Conservation (phyloP, 495 filamentous ascomycete species). For the Lasiosphaeriaceae sp. region DNA sequence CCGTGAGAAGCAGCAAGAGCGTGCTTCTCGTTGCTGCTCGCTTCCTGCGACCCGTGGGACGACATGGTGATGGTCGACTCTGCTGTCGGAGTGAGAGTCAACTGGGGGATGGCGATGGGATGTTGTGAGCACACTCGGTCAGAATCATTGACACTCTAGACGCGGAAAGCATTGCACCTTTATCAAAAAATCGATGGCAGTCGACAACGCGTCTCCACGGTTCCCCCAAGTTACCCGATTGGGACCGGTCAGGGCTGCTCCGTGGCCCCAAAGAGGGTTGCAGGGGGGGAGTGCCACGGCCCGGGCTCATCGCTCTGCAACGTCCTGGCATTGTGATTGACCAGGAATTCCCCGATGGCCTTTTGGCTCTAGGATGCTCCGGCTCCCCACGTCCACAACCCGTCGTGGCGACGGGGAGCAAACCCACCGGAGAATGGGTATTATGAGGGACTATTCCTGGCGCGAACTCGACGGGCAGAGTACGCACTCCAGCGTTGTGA, state of each 20-base stretch:
- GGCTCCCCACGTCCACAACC: no score
- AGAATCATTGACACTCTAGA: not conserved
- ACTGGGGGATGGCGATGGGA: not conserved
- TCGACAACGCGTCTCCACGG: not conserved
- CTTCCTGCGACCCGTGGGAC: conserved; percentile 27
- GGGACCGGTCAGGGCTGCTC: conserved; percentile 21
- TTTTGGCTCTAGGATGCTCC: conserved; percentile 6
- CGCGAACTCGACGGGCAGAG: not conserved
- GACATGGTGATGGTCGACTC: conserved; percentile 21
- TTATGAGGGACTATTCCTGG: no score
- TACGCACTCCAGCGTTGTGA: not conserved
- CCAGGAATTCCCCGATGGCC: conserved; percentile 7
- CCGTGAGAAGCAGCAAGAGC: conserved; percentile 6
- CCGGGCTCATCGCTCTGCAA: not conserved
- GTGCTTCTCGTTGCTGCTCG: conserved; percentile 23
- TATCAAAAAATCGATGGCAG: conserved; percentile 1
- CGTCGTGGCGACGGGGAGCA: conserved; percentile 1
- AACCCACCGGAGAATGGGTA: not conserved
- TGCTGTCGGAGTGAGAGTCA: not conserved
- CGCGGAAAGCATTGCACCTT: conserved; percentile 1
- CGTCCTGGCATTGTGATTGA: conserved; percentile 8
- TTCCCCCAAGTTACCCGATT: conserved; percentile 3
- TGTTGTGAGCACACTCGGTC: not conserved
- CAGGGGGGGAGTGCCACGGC: conserved; percentile 9
- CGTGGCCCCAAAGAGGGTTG: conserved; percentile 21